These are phyloP conservation scores for Brassica hybrid DNA, from an alignment of 441 rosid genomes.

Conservation along the genomic window DNA sequence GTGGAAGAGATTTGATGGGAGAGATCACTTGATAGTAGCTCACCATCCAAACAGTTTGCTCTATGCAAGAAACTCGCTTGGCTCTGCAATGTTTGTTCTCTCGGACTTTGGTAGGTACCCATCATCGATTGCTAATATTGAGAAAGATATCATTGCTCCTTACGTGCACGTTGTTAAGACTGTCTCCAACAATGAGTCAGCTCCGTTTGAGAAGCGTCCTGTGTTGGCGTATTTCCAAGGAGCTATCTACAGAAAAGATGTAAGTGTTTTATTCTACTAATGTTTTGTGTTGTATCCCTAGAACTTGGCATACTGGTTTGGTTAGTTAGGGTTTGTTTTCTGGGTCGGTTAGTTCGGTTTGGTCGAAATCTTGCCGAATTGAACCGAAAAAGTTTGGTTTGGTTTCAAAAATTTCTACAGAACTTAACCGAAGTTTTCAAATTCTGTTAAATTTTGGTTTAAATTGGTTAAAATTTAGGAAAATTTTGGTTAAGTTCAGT, in stretches of 20 bases:
- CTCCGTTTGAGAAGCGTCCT: constrained; percentile 72
- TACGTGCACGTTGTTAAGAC: constrained; percentile 84
- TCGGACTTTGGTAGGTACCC: constrained; percentile 96
- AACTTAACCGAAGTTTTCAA: neutral
- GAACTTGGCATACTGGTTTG: neutral
- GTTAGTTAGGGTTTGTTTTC: neutral
- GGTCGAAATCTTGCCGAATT: neutral
- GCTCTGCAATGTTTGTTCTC: constrained; percentile 87
- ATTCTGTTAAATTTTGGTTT: neutral
- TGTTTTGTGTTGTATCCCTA: neutral
- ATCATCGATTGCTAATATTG: constrained; percentile 64
- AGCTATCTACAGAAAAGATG: constrained; percentile 94
- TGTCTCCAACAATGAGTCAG: constrained; percentile 52
- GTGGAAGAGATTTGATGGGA: constrained; percentile 83
- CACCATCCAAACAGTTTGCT: constrained; percentile 96
- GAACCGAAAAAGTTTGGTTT: neutral
- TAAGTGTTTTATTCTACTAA: neutral
- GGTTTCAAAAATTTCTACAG: neutral
- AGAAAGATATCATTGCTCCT: constrained; percentile 87
- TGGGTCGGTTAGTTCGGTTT: neutral
- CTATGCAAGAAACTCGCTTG: constrained; percentile 67
- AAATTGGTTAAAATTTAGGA: neutral
- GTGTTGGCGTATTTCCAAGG: constrained; percentile 83
- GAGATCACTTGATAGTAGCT: constrained; percentile 85
- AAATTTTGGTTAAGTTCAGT: neutral